Percentiles rank a stretch among this genome's conserved stretches.
Conservation (phyloP, 257 asterid genomes). For the Solanum virginianum region DNA sequence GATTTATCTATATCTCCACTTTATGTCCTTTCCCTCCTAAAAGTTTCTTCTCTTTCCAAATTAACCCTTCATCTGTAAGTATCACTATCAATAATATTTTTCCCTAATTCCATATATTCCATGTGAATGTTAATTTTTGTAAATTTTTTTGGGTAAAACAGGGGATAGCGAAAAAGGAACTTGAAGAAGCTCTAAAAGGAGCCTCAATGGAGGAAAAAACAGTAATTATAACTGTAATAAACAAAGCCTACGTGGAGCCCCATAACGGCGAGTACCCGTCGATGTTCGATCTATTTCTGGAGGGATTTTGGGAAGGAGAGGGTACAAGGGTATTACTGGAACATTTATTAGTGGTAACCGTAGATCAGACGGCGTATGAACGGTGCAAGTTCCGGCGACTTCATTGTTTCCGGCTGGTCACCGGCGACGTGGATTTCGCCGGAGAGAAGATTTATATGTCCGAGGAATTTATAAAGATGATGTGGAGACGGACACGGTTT, state of each 20-base stretch:
- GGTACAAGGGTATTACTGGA: slow-evolving; percentile 28
- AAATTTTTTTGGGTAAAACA: neutral
- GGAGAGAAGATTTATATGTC: slow-evolving; percentile 59
- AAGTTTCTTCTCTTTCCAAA: neutral
- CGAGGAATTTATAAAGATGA: slow-evolving; percentile 56
- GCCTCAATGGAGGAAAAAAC: slow-evolving; percentile 53
- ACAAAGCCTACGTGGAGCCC: slow-evolving; percentile 59
- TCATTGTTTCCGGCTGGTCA: slow-evolving; percentile 42
- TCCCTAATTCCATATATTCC: neutral
- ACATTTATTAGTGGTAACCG: slow-evolving; percentile 42
- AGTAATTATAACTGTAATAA: slow-evolving; percentile 43
- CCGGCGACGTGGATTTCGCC: slow-evolving; percentile 23
- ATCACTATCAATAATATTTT: neutral
- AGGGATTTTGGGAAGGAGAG: slow-evolving; percentile 75
- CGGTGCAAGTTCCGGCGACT: slow-evolving; percentile 44
- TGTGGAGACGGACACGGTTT: slow-evolving; percentile 70
- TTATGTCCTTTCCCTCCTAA: slow-evolving; percentile 7
- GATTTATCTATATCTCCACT: slow-evolving; percentile 12
- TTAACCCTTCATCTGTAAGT: neutral
- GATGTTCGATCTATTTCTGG: slow-evolving; percentile 69
- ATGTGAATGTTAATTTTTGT: neutral
- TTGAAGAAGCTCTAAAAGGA: slow-evolving; percentile 26
- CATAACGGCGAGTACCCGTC: slow-evolving; percentile 27
- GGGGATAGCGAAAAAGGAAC: slow-evolving; percentile 14
- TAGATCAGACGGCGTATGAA: slow-evolving; percentile 50